Evolutionary conservation across 1,284 basidiomycete genomes (phyloP).

Genomic region (Stygiomarasmius scandens): DNA sequence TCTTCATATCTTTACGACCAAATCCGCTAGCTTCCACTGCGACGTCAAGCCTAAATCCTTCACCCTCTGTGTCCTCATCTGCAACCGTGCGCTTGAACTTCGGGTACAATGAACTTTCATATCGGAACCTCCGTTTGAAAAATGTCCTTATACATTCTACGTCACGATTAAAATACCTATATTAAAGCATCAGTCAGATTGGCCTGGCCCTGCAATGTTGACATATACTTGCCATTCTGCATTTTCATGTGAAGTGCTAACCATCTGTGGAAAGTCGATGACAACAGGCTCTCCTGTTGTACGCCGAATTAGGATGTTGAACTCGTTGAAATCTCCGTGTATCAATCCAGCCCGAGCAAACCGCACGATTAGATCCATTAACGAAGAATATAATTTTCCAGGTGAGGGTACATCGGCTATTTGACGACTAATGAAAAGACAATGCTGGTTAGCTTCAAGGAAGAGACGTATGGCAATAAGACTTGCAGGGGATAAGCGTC

Average conservation of each 20-base stretch:
- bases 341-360: constrained; percentile 93
- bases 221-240: constrained; percentile 82
- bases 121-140: constrained; percentile 91
- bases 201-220: neutral
- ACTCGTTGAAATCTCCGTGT: constrained; percentile 99
- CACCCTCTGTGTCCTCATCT: constrained; percentile 48
- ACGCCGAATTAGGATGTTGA: constrained; percentile 93
- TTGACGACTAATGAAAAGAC: constrained; percentile 57
- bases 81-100: constrained; percentile 71
- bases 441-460: constrained; percentile 15
- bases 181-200: constrained; percentile 15
- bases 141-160: constrained; percentile 96
- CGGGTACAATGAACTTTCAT: constrained; percentile 89
- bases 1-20: constrained; percentile 78
- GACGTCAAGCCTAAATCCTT: constrained; percentile 78
- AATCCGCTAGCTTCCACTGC: constrained; percentile 93
- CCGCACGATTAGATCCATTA: constrained; percentile 97
- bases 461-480: neutral
- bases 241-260: constrained; percentile 95
- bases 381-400: constrained; percentile 85
- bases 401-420: constrained; percentile 84
- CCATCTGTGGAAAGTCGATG: constrained; percentile 99
- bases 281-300: constrained; percentile 85
- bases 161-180: constrained; percentile 97
- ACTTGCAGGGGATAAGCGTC: constrained; percentile 93